phyloP scores from a whole-genome alignment of 495 filamentous ascomycete genomes.

The Geoglossum glabrum region DNA sequence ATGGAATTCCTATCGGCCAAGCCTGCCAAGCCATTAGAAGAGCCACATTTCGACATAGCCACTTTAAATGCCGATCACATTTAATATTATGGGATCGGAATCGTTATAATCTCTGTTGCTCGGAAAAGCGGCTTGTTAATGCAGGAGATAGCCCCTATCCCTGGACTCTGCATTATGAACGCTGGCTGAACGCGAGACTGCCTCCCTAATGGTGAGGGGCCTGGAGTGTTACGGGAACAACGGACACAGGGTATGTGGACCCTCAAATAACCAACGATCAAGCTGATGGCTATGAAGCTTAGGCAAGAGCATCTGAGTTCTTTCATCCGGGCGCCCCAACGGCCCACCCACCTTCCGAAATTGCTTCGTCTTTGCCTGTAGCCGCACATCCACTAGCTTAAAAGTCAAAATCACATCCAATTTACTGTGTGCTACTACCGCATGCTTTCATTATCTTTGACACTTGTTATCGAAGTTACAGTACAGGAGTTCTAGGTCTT shows the following conservation, averaged over 20 bases:
- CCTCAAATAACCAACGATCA: not conserved
- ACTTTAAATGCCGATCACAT: too few species aligned
- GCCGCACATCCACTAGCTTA: not conserved
- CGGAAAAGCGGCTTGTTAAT: not conserved
- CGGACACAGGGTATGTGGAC: not conserved
- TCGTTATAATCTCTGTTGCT: not conserved
- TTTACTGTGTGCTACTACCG: not conserved
- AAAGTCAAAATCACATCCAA: not conserved
- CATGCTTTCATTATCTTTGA: not conserved
- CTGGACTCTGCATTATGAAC: not conserved
- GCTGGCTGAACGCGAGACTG: not conserved
- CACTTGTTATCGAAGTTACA: not conserved
- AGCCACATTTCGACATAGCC: too few species aligned
- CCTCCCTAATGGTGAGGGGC: not conserved
- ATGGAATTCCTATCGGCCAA: too few species aligned
- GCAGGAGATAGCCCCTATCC: not conserved
- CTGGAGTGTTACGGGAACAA: not conserved
- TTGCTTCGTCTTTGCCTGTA: not conserved
- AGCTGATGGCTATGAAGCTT: not conserved
- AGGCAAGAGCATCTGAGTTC: not conserved
- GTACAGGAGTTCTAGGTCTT: not conserved
- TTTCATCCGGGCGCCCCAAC: not conserved
- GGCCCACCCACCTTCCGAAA: not conserved
- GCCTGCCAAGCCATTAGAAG: too few species aligned
- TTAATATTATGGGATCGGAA: too few species aligned